Percentiles rank a stretch among this genome's conserved stretches.
These are phyloP conservation scores for Apiospora kogelbergensis DNA, from an alignment of 2,329 filamentous ascomycete species.

Conservation along the genomic window DNA sequence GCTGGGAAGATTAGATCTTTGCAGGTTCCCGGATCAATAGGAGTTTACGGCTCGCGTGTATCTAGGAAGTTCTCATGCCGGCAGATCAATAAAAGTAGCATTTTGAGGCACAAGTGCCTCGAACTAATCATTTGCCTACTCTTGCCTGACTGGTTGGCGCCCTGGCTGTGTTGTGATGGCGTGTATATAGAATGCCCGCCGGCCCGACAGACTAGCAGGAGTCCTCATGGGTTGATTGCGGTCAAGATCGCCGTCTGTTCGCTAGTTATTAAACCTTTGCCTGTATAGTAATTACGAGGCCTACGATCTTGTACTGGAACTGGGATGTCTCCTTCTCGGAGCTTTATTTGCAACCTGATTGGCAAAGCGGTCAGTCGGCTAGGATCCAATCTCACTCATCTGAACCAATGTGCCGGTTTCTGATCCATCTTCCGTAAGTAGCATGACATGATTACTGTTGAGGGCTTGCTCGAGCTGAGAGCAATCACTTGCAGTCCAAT, in stretches of 20 bases:
- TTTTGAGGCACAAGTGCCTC: slow-evolving; percentile 37
- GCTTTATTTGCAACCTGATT: background rate
- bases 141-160: background rate
- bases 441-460: too few relatives aligned
- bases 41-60: slow-evolving; percentile 23
- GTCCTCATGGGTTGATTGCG: too few relatives aligned
- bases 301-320: background rate
- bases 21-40: background rate
- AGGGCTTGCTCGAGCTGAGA: too few relatives aligned
- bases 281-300: too few relatives aligned
- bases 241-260: too few relatives aligned
- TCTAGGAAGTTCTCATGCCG: slow-evolving; percentile 24
- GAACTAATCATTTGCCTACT: background rate
- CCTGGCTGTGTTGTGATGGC: too few relatives aligned
- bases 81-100: slow-evolving; percentile 36
- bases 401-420: background rate
- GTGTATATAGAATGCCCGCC: too few relatives aligned
- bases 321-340: background rate
- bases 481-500: background rate
- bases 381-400: background rate
- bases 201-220: background rate
- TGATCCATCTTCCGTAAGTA: too few relatives aligned
- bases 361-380: background rate
- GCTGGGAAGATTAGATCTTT: background rate
- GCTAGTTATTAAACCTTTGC: too few relatives aligned